Evolutionary conservation across 2,329 filamentous ascomycete genomes (phyloP).

Genomic region (Apiospora kogelbergensis): DNA sequence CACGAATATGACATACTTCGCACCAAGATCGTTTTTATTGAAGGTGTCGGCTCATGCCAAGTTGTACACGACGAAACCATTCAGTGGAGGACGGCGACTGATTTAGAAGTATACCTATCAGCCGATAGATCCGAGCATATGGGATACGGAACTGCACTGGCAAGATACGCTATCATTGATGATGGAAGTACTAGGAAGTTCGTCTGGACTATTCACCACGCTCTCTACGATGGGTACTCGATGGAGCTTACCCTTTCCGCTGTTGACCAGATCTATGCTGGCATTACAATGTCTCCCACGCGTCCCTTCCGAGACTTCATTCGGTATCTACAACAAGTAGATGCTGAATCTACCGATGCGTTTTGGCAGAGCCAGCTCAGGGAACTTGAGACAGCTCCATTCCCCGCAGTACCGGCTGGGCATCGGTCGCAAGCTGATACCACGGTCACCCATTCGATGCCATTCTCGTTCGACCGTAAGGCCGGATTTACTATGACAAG

Average conservation of each 20-base stretch:
- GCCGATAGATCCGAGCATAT: background rate
- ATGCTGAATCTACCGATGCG: background rate
- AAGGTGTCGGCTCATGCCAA: background rate
- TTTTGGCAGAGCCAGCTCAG: background rate
- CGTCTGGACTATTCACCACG: background rate
- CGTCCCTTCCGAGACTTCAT: background rate
- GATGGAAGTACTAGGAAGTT: background rate
- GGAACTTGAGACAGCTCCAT: slow-evolving; percentile 10
- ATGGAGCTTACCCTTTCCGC: background rate
- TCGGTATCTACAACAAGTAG: background rate
- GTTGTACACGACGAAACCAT: background rate
- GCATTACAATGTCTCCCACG: background rate
- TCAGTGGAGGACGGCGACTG: background rate
- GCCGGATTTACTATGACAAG: slow-evolving; percentile 7
- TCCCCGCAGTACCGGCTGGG: slow-evolving; percentile 8
- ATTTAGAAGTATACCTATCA: background rate
- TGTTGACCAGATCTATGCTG: slow-evolving; percentile 10
- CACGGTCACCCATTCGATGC: slow-evolving; percentile 8
- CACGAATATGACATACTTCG: background rate
- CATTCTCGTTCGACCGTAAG: slow-evolving; percentile 9
- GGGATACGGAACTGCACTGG: background rate
- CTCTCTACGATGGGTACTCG: background rate
- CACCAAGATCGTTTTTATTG: background rate
- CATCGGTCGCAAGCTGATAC: slow-evolving; percentile 10
- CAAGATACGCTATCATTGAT: background rate